Evolutionary conservation across 441 rosid species (phyloP), one percentile per base, ranked within the genome.

Genomic region (Bocquillonia castaneifolia): DNA sequence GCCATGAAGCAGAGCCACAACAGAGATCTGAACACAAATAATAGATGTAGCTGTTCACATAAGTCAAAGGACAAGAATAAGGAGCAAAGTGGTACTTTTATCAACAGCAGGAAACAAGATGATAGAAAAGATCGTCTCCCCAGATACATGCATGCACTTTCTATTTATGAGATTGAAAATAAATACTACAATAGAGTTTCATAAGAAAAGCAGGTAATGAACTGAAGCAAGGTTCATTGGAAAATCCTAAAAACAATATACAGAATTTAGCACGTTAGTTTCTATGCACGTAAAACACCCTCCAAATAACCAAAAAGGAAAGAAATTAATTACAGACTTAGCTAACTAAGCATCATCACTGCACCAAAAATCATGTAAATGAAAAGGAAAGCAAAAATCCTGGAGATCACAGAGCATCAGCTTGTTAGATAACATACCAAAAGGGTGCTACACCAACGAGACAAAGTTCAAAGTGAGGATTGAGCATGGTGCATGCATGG

Each of bases 231-330:
- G 13, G 1, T 34, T 34, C 31, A 55, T 5, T 0, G 10, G 13
- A 40, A 40, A 18, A 66, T 53, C 42, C 37, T 44, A 9, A 40
- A 45, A 62, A 23, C 29, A 20, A 13, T 59, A 6, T 18, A 20
- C 55, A 13, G n/a, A 29, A 53, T 53, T n/a, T 45, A 31, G 68
- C 34, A n/a, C n/a, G n/a, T n/a, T n/a, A n/a, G n/a, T 54, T 18
- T n/a, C 37, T 31, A 32, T 28, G 59, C 14, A 70, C 59, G 31
- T 14, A 50, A 40, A 18, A 18, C n/a, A 42, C 34, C 20, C n/a
- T 14, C 31, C 29, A 10, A 28, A 64, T 18, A 22, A 64, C 25
- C 13, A 34, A 0, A 42, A 40, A 50, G 12, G 3, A 18, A 34
- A 18, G 6, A 20, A 22, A 51, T 2, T 15, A 23, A 9, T 9